phyloP scores from a whole-genome alignment of 1,284 basidiomycete species.

The Grifola frondosa region DNA sequence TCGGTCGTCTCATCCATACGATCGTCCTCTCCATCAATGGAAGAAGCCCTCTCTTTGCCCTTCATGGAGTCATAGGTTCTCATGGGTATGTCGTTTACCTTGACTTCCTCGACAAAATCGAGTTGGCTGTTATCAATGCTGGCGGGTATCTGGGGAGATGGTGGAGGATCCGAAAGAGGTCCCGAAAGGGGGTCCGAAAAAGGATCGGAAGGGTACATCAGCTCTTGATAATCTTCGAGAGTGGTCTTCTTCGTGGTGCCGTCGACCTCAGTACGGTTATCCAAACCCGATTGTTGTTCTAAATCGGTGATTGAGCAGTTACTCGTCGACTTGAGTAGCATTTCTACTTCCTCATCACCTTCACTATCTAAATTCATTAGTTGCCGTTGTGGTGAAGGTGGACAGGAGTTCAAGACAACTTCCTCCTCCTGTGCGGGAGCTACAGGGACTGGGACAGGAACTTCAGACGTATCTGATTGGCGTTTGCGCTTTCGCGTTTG shows the following conservation, averaged over 20 bases:
- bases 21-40: neutral
- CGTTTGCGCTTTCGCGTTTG: constrained; percentile 35
- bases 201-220: no score
- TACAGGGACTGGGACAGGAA: constrained; percentile 13
- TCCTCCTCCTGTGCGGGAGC: no score
- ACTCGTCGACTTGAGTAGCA: constrained; percentile 17
- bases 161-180: no score
- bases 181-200: no score
- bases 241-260: no score
- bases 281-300: no score
- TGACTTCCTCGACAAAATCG: neutral
- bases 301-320: constrained; percentile 26
- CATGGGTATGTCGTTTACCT: constrained; percentile 4
- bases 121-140: neutral
- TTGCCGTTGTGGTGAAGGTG: constrained; percentile 1
- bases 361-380: constrained; percentile 19
- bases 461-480: constrained; percentile 12
- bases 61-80: constrained; percentile 16
- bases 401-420: constrained; percentile 13
- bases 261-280: no score
- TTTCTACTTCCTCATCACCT: constrained; percentile 28
- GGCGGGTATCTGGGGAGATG: no score
- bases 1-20: neutral
- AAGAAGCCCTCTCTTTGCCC: constrained; percentile 6
- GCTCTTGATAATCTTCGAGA: no score